phyloP scores from a whole-genome alignment of 345 rosid genomes.

The Lepidium sativum region DNA sequence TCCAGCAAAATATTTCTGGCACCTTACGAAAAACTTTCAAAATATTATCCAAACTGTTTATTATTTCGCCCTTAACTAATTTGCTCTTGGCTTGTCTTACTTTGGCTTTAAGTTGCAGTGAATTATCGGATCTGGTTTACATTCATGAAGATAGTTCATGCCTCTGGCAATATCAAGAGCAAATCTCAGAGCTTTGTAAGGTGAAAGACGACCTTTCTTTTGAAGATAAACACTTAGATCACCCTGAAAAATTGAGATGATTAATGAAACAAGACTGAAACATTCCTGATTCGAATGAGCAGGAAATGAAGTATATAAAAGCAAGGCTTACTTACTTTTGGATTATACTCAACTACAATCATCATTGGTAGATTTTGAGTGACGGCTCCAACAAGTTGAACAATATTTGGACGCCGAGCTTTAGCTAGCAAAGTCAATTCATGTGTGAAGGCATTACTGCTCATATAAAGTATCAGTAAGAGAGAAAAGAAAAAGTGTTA shows the following conservation, averaged over 20 bases:
- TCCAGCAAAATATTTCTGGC: conserved; percentile 99
- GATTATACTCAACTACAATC: conserved; percentile 81
- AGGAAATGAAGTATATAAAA: not conserved
- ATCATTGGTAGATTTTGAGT: conserved; percentile 96
- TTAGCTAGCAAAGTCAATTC: conserved; percentile 81
- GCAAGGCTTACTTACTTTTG: conserved; percentile 48
- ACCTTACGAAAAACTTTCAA: conserved; percentile 84
- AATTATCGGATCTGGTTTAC: conserved; percentile 80
- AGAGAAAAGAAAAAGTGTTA: not conserved
- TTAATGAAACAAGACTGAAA: not conserved
- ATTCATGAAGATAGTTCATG: conserved; percentile 65
- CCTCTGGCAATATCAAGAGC: conserved; percentile 56
- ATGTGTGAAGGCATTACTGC: conserved; percentile 73
- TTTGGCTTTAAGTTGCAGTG: conserved; percentile 89
- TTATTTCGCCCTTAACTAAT: not conserved
- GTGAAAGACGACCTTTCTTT: conserved; percentile 56
- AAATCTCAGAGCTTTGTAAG: conserved; percentile 26
- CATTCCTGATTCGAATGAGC: not conserved
- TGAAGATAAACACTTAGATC: conserved; percentile 71
- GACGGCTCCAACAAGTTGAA: conserved; percentile 98
- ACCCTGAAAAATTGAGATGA: conserved; percentile 47
- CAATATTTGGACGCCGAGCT: conserved; percentile 93
- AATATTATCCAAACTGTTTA: conserved; percentile 26
- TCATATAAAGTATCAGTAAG: no score
- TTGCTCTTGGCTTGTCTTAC: conserved; percentile 47